Evolutionary conservation across 345 rosid species (phyloP).

Genomic region (Dovyalis caffra): DNA sequence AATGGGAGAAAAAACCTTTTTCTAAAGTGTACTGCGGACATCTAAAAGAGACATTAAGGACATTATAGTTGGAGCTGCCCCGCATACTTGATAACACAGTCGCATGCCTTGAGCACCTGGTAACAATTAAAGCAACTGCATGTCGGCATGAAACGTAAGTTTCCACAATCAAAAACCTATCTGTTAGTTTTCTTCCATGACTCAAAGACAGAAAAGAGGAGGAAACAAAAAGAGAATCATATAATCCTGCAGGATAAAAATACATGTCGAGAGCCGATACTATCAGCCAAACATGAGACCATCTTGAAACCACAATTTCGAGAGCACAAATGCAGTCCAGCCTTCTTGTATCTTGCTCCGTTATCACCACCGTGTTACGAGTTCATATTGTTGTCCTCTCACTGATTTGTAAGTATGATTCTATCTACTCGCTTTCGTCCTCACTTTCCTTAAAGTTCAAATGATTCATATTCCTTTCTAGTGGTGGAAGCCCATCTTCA

Average conservation of each 20-base stretch:
- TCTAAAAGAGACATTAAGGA: too few relatives aligned
- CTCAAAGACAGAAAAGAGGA: too few relatives aligned
- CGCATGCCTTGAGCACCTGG: too few relatives aligned
- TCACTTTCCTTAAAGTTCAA: constrained; percentile 54
- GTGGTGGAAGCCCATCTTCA: constrained; percentile 82
- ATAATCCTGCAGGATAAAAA: too few relatives aligned
- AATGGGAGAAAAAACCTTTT: too few relatives aligned
- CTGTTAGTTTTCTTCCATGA: too few relatives aligned
- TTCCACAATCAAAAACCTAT: too few relatives aligned
- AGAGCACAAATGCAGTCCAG: neutral
- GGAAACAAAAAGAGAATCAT: too few relatives aligned
- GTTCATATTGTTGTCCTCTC: neutral
- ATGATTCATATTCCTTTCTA: constrained; percentile 84
- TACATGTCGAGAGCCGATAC: neutral
- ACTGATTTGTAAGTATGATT: neutral
- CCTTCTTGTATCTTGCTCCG: neutral
- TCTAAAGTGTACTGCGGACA: rapidly evolving
- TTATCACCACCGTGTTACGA: neutral
- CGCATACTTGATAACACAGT: too few relatives aligned
- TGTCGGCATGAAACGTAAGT: too few relatives aligned
- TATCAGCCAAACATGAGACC: neutral
- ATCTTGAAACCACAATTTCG: neutral
- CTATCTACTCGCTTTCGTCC: constrained; percentile 23
- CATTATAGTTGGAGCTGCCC: too few relatives aligned
- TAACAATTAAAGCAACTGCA: too few relatives aligned